Base-by-base conservation (phyloP, 148 eudicot genomes). In the Nepenthes mirabilis region DNA sequence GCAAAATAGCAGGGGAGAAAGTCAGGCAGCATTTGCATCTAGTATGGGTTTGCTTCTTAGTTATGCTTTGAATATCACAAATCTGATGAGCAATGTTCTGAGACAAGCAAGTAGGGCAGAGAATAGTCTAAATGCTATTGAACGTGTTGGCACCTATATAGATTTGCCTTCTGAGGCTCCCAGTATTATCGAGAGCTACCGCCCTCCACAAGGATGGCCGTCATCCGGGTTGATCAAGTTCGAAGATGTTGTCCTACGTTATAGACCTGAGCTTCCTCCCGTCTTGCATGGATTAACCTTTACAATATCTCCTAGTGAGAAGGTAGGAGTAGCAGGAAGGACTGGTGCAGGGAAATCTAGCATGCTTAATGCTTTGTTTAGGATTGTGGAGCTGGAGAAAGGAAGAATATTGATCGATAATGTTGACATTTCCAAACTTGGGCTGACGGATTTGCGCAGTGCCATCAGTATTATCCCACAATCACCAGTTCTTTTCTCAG, bases 301-400 rank as follows among this genome's bases (percentile, higher is more conserved):
- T 49, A 62, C 61, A 53, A 75, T 86, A 33, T 63, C 63, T 60
- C 87, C 87, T 5, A 62, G 73, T 43, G 81, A 83, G 43, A 86
- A 86, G 57, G 80, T 83, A 33, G 94, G 89, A 37, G 73, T 86
- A 60, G 86, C 83, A 50, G 94, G 94, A 49, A 78, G 94, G 68
- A 86, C 94, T 1, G 94, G 94, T 33, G 87, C 89, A 47, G 95
- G 94, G 55, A 87, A 87, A 69, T 84, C 95, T 33, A 87, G 85
- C 68, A 74, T 87, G 77, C 72, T 84, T 36, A 86, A 84, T 71
- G 90, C 89, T 11, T 78, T 87, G 34, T 87, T 87, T 67, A 70
- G 95, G 71, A 75, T 87, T 14, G 95, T 87, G 62, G 95, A 84
- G 65, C 71, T 81, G 40, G 82, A 74, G 71, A 80, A 77, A 66